These are phyloP conservation scores for Xylogone sp. DNA, from an alignment of 2,329 filamentous ascomycete genomes.

Conservation along the genomic window DNA sequence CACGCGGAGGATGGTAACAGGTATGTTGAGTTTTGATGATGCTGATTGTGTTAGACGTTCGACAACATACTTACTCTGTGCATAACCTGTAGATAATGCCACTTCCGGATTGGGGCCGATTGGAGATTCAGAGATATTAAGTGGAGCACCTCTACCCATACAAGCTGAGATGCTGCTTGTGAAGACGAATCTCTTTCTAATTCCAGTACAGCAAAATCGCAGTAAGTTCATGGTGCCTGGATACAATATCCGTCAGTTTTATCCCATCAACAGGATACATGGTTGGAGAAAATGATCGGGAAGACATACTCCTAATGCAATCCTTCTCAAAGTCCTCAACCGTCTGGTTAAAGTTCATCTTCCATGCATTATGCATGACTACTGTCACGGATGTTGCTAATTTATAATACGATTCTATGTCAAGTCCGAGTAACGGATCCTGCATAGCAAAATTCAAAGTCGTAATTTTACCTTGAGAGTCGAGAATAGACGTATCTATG, in stretches of 20 bases:
- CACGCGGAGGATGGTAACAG: constrained; percentile 18
- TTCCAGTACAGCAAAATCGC: constrained; percentile 20
- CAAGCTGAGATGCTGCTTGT: constrained; percentile 24
- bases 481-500: constrained; percentile 17
- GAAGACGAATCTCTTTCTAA: constrained; percentile 21
- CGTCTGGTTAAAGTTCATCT: constrained; percentile 26
- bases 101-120: constrained; percentile 17
- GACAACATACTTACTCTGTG: constrained; percentile 26
- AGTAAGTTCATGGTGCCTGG: constrained; percentile 27
- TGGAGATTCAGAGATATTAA: constrained; percentile 15
- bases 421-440: constrained; percentile 22
- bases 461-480: constrained; percentile 15
- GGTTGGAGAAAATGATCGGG: background rate
- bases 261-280: background rate
- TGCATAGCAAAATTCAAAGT: constrained; percentile 24
- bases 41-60: constrained; percentile 21
- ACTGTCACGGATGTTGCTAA: constrained; percentile 20
- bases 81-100: constrained; percentile 21
- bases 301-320: constrained; percentile 23
- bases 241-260: background rate
- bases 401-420: constrained; percentile 19
- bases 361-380: constrained; percentile 27
- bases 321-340: constrained; percentile 27
- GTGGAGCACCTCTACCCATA: constrained; percentile 14
- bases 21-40: constrained; percentile 10